Base-by-base conservation (phyloP, 106 monocot species). In the Phalaenopsis aphrodite region DNA sequence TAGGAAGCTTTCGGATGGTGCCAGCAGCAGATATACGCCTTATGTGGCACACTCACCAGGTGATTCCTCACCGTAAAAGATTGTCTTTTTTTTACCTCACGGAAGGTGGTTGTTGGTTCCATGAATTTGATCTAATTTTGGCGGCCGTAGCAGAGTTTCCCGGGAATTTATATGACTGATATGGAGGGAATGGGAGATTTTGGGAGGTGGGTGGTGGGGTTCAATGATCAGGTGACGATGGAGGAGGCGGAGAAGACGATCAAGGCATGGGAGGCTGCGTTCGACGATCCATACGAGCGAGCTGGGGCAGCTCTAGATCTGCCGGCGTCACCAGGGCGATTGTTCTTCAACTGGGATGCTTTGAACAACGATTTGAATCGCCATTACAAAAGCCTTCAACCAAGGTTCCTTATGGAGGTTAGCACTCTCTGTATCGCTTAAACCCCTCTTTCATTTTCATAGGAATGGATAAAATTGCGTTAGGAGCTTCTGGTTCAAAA, bases 31-130 rank as follows among this genome's bases (percentile, higher is more conserved):
- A 99, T 75, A 84, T 94, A 15, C 88, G 91, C 42, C 92, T 94
- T 68, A 94, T 99, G 89, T 99, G 89, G 91, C 85, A 89, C 46
- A 83, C 86, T 46, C 98, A 99, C 75, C 86, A 93, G 89, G 97
- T 93, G 64, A 81, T 4, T 49, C 21, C 76, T 76, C 24, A n/a
- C 12, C 3, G 24, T 19, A 42, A 18, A 74, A 24, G 48, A 76
- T 49, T 49, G 46, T 2, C 9, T 49, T 76, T 76, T 49, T 21
- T 30, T 30, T 30, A 30, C 30, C 30, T 24, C 21, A 9, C 14
- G 42, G 18, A 52, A 52, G 18, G 61, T 75, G 18, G 42, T 46
- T 77, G 5, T 84, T 46, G 47, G 30, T 1, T 75, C 74, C 2
- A 2, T 49, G 76, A 24, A 24, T 76, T 42, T 76, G 76, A 49